Conservation (phyloP, 176 grass and related monocot species). For the Tillandsia leiboldiana region DNA sequence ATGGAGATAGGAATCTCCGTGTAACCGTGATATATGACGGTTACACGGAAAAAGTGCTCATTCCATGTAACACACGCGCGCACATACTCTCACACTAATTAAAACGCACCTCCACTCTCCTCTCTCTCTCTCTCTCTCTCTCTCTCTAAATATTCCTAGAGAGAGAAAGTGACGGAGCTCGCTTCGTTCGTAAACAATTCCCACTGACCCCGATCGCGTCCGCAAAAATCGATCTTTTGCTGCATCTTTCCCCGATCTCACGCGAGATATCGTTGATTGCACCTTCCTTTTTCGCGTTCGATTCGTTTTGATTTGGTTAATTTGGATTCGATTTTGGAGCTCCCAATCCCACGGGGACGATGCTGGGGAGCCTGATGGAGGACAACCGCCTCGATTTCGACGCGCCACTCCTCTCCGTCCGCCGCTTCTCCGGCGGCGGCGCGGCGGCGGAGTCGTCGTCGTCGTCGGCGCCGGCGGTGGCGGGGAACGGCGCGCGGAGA, state of each 20-base stretch:
- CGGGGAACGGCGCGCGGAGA: neutral
- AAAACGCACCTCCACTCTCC: neutral
- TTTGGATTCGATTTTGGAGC: neutral
- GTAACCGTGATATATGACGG: too few relatives aligned
- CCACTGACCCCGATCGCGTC: neutral
- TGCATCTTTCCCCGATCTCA: neutral
- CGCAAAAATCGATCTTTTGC: neutral
- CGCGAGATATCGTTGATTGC: neutral
- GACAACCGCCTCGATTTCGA: slow-evolving; percentile 54
- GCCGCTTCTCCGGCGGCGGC: slow-evolving; percentile 31
- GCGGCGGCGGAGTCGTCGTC: neutral
- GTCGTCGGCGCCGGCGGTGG: neutral
- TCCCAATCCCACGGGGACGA: neutral
- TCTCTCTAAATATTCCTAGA: neutral
- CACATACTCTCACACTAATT: too few relatives aligned
- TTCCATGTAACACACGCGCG: too few relatives aligned
- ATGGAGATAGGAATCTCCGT: too few relatives aligned
- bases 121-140: neutral
- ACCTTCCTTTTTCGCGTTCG: neutral
- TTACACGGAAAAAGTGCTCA: too few relatives aligned
- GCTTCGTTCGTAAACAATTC: slow-evolving; percentile 8
- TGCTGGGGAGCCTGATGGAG: neutral
- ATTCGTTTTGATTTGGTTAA: neutral
- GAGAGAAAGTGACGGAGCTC: neutral
- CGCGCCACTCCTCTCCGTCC: slow-evolving; percentile 68